Percentiles rank a stretch among this genome's conserved stretches.
These are phyloP conservation scores for Chalciporus chontae DNA, from an alignment of 768 basidiomycete species.

Conservation along the genomic window DNA sequence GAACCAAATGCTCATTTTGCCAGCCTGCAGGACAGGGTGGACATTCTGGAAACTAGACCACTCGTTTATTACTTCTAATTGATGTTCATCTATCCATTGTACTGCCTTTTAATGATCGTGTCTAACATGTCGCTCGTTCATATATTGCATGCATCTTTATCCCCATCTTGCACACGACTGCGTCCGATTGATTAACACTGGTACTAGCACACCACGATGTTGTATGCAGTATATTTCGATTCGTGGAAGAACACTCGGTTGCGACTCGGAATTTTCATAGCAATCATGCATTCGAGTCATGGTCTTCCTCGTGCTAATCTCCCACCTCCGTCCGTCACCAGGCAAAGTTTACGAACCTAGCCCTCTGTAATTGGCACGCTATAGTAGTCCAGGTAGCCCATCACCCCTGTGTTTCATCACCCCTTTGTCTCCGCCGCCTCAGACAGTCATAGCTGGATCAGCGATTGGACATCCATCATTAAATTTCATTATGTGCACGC, in stretches of 20 bases:
- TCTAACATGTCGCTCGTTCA: background rate
- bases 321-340: no score
- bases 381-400: no score
- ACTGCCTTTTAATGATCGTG: background rate
- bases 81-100: background rate
- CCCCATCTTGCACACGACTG: background rate
- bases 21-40: slow-evolving; percentile 11
- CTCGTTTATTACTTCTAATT: background rate
- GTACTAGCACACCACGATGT: background rate
- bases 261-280: background rate
- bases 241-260: background rate
- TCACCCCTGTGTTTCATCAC: no score
- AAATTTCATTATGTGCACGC: background rate
- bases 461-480: background rate
- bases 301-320: no score
- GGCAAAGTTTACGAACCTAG: no score
- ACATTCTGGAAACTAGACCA: background rate
- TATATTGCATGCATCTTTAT: background rate
- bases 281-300: no score
- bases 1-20: background rate
- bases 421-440: no score
- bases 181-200: background rate
- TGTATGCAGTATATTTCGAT: background rate
- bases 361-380: no score
- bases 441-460: background rate